Base-by-base conservation (phyloP, 2,329 filamentous ascomycete species). In the Chalara sp. region DNA sequence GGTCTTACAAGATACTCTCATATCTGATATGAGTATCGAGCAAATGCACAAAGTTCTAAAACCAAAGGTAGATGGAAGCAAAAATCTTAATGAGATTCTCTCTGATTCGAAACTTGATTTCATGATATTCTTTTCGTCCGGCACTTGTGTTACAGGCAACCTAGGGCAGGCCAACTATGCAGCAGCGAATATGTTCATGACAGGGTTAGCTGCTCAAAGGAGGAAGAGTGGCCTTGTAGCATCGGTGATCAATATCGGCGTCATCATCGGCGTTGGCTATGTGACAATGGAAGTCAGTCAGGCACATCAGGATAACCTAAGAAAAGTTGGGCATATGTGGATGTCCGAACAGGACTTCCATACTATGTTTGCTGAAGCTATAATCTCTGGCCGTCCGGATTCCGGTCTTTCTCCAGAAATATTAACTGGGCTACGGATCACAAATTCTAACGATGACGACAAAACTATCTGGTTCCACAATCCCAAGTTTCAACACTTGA, bases 181-280 rank as follows among this genome's bases (percentile, higher is more conserved):
- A 0, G 70, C 72, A 0, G 73, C 69, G 3, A 76, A 76, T 54
- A 53, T 55, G 3, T 79, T 67, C 61, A 70, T 77, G 66, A 56
- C 55, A 6, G 56, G 56, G 1, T 57, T 79, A 0, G 69, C 66
- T 0, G 44, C 54, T 1, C 63, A 72, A 32, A 61, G 75, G 4
- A 53, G 69, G 0, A 56, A 53, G 4, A 64, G 69, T 6, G 72
- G 72, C 0, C 53, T 73, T 1, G 62, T 67, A 3, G 73, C 55
- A 2, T 70, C 68, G 0, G 63, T 64, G 1, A 61, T 76, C 30
- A 55, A 70, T 47, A 66, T 76, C 6, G 68, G 69, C 1, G 48
- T 57, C 4, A 57, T 78, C 1, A 48, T 68, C 1, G 76, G 70
- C n/a, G 54, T 70, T 3, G 76, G 76, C 0, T 75, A 72, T 46